Conservation (phyloP, 2,329 filamentous ascomycete genomes). For the Paraphaeosphaeria minitans region DNA sequence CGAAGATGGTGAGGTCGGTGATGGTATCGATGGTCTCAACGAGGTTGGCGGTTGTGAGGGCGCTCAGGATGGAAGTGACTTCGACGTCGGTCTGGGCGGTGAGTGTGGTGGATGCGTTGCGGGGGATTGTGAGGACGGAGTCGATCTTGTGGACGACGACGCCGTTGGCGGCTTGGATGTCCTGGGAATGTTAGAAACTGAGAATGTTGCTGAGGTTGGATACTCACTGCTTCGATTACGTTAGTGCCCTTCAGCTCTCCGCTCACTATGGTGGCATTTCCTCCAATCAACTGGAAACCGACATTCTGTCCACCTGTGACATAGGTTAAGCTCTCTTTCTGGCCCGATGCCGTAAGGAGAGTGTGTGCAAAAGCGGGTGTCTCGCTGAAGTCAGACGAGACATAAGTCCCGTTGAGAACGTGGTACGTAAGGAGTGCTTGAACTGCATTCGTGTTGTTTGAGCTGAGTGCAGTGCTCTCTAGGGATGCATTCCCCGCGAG, state of each 20-base stretch:
- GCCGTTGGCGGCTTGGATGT: slow-evolving; percentile 1
- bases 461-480: neutral
- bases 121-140: slow-evolving; percentile 1
- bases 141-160: slow-evolving; percentile 12
- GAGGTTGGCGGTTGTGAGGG: neutral
- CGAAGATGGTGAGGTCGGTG: slow-evolving; percentile 6
- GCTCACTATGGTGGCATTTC: slow-evolving; percentile 3
- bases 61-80: neutral
- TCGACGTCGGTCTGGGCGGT: neutral
- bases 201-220: neutral
- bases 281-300: neutral
- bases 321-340: neutral
- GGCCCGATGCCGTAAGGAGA: neutral
- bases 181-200: neutral
- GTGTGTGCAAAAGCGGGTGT: neutral
- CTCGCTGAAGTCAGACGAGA: slow-evolving; percentile 1
- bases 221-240: slow-evolving; percentile 10
- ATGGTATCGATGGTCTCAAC: neutral
- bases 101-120: neutral
- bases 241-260: neutral
- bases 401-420: slow-evolving; percentile 7
- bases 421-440: slow-evolving; percentile 1
- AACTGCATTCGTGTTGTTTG: neutral
- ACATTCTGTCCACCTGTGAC: slow-evolving; percentile 8
- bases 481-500: neutral